Evolutionary conservation across 768 basidiomycete species (phyloP).

Genomic region (Tephrocybe sp.): DNA sequence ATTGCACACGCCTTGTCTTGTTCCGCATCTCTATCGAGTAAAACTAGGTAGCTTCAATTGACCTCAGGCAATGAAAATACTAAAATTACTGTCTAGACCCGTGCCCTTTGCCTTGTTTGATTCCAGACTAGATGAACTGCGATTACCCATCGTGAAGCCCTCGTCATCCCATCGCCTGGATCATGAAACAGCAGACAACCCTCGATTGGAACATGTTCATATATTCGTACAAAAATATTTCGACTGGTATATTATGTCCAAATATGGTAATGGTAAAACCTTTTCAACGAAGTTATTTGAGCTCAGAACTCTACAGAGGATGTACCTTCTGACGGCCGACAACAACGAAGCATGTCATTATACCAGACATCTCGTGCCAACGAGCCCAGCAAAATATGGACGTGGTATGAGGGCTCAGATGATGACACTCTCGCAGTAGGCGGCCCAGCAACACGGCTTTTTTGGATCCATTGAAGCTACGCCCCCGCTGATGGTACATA

Average conservation of each 20-base stretch:
- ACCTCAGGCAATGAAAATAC: neutral
- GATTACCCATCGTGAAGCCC: conserved; percentile 44
- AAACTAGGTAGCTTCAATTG: neutral
- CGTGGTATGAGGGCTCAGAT: conserved; percentile 14
- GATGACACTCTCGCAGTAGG: neutral
- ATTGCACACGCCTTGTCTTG: conserved; percentile 21
- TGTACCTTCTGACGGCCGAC: neutral
- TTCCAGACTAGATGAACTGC: conserved; percentile 49
- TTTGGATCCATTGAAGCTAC: conserved; percentile 7
- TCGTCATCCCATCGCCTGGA: conserved; percentile 17
- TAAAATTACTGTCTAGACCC: neutral
- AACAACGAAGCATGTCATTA: conserved; percentile 10
- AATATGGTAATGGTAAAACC: conserved; percentile 34
- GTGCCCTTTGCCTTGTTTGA: conserved; percentile 58
- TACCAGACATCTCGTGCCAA: neutral
- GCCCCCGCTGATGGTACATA: no score
- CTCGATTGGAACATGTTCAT: conserved; percentile 34
- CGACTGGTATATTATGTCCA: conserved; percentile 46
- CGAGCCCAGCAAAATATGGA: conserved; percentile 6
- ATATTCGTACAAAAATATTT: conserved; percentile 54
- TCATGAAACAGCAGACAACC: neutral
- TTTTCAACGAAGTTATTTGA: neutral
- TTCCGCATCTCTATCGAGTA: conserved; percentile 15
- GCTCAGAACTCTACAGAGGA: neutral
- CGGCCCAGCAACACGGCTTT: conserved; percentile 3